Base-by-base conservation (phyloP, 2,329 filamentous ascomycete genomes). In the Alternaria tenuissima region DNA sequence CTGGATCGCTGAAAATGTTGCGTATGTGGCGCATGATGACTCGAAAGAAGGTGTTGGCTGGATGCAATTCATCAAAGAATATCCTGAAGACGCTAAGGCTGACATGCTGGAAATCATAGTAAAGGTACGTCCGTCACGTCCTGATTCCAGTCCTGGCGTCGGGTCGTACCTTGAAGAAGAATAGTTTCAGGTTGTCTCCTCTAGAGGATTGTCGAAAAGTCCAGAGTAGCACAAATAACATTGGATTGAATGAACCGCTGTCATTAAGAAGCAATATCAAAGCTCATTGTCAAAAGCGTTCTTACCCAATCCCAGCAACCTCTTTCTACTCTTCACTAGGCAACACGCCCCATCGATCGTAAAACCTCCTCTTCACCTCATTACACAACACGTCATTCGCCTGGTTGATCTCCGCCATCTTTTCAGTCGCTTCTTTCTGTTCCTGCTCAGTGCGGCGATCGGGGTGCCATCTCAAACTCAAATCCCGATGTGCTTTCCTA, bases 391-490 rank as follows among this genome's bases (percentile, higher is more conserved):
- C 52, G 46, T 72, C 66, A 18, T 61, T 57, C 6, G 69, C 69
- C 20, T 61, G 59, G 38, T 72, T 73, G 22, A 72, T 71, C 38
- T 62, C 54, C 2, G 69, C 65, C 69, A 71, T 71, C 36, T 49
- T 64, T n/a, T 61, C 49, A 16, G 67, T 71, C 20, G 73, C 71
- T 22, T 24, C 28, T 6, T 58, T 38, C 47, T 61, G 59, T 1
- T 66, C 55, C 6, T 18, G 57, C 5, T 38, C 63, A n/a, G 3
- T 8, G 14, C 57, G 66, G 7, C 70, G 66, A 55, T 99, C 95
- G 18, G 95, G 95, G 75, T 98, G 95, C 76, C 88, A 97, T 76
- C 97, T 97, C 80, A 98, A 95, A 22, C 94, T 94, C 62, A 97
- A 83, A 53, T 92, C 91, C 76, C 97, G 97, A 82, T 98, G 97